Evolutionary conservation across 2,329 filamentous ascomycete species (phyloP).

Genomic region (Pseudogymnoascus sp.): DNA sequence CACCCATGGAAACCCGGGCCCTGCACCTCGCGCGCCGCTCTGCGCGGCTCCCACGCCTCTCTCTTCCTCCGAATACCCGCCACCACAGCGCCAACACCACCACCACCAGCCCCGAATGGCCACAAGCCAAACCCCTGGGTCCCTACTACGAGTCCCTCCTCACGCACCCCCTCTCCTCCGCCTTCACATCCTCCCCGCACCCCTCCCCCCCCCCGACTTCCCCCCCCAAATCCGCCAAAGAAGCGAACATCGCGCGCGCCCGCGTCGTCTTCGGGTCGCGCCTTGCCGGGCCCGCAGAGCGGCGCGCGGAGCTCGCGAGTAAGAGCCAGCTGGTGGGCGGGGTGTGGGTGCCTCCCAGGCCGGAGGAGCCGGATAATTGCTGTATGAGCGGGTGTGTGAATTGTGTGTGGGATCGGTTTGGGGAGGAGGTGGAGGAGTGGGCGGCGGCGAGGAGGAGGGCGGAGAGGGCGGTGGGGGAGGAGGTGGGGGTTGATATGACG

Average conservation of each 20-base stretch:
- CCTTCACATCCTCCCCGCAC: constrained; percentile 18
- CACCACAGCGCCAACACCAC: neutral
- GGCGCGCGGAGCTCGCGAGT: constrained; percentile 49
- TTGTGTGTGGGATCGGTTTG: constrained; percentile 88
- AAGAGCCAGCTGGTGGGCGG: constrained; percentile 63
- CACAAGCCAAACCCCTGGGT: constrained; percentile 41
- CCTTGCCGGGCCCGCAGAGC: constrained; percentile 63
- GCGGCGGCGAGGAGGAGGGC: constrained; percentile 57
- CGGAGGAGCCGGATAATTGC: constrained; percentile 91
- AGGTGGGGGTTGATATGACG: constrained; percentile 19
- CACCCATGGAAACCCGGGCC: neutral
- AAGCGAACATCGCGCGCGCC: constrained; percentile 30
- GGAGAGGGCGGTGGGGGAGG: constrained; percentile 39
- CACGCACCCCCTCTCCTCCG: constrained; percentile 26
- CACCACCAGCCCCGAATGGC: neutral
- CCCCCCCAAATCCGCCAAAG: constrained; percentile 2
- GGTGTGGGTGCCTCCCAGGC: constrained; percentile 71
- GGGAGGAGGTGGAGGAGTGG: constrained; percentile 92
- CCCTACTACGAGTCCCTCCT: constrained; percentile 53
- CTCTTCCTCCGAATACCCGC: neutral
- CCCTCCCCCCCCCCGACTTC: neutral
- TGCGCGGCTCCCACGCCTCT: neutral
- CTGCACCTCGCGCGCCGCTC: neutral
- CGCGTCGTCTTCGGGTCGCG: constrained; percentile 75
- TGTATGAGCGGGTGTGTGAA: constrained; percentile 99